Conservation (phyloP, 2,329 filamentous ascomycete species). For the Fusarium sp. region DNA sequence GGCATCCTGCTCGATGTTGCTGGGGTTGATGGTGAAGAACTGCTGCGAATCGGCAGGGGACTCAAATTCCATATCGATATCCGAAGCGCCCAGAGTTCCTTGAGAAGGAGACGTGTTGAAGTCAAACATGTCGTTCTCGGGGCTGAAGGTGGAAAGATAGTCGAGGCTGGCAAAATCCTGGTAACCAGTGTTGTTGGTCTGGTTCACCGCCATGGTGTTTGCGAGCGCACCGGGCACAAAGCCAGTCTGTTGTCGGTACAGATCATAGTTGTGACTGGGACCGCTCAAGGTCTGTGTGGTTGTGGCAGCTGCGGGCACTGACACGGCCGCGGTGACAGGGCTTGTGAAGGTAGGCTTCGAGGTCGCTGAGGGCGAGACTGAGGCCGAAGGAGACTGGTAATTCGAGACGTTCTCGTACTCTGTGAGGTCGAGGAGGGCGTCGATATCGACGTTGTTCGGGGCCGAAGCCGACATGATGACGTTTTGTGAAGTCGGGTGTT, state of each 20-base stretch:
- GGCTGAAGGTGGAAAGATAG: constrained; percentile 67
- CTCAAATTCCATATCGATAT: constrained; percentile 73
- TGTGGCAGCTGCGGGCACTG: constrained; percentile 66
- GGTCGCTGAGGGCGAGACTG: constrained; percentile 65
- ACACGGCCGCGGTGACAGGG: constrained; percentile 63
- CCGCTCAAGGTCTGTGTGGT: constrained; percentile 75
- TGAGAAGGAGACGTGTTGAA: constrained; percentile 77
- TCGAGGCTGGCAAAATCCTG: constrained; percentile 62
- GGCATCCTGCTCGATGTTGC: constrained; percentile 73
- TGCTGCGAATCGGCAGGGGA: constrained; percentile 66
- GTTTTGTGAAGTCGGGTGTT: constrained; percentile 12
- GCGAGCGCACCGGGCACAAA: constrained; percentile 87
- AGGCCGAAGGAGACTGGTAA: constrained; percentile 67
- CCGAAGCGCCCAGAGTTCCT: constrained; percentile 66
- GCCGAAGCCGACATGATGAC: constrained; percentile 54
- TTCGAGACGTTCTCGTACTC: constrained; percentile 70
- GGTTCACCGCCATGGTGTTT: constrained; percentile 82
- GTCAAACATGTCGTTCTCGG: constrained; percentile 76
- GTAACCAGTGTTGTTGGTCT: constrained; percentile 67
- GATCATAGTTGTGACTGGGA: constrained; percentile 94
- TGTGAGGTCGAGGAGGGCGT: constrained; percentile 70
- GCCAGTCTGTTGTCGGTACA: constrained; percentile 95
- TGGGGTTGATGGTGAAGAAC: constrained; percentile 81
- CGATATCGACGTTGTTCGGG: constrained; percentile 64
- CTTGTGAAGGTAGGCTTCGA: constrained; percentile 66